phyloP scores from a whole-genome alignment of 2,329 filamentous ascomycete genomes.

The Daldinia sp. region DNA sequence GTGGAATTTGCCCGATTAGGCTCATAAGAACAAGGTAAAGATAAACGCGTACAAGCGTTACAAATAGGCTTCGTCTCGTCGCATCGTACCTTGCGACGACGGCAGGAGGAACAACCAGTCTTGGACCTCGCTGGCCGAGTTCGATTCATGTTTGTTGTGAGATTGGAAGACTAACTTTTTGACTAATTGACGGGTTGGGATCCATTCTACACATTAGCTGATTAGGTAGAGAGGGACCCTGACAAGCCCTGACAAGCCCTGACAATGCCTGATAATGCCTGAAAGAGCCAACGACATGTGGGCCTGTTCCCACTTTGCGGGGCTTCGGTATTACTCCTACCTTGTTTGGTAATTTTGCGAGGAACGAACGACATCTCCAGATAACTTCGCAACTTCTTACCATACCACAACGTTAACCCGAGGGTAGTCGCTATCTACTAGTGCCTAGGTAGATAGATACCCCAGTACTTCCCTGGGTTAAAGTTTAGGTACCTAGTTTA shows the following conservation, averaged over 20 bases:
- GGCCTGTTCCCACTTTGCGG: background rate
- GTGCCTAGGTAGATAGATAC: background rate
- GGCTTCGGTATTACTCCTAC: conserved; percentile 7
- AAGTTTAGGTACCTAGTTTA: background rate
- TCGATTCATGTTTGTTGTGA: conserved; percentile 33
- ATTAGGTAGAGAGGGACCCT: background rate
- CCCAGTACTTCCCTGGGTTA: no score
- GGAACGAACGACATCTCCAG: conserved; percentile 14
- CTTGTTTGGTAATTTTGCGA: background rate
- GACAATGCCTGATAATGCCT: background rate
- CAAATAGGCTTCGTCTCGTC: conserved; percentile 48
- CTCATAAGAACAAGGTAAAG: conserved; percentile 41
- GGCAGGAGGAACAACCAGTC: conserved; percentile 44
- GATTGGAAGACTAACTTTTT: conserved; percentile 13
- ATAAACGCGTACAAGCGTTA: conserved; percentile 42
- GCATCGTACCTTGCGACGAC: conserved; percentile 47
- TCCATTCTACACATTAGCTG: conserved; percentile 12
- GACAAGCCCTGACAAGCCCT: background rate
- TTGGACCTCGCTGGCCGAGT: conserved; percentile 39
- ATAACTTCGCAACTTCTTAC: conserved; percentile 11
- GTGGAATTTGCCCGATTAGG: conserved; percentile 31
- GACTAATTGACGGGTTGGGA: conserved; percentile 5
- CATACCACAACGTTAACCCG: background rate
- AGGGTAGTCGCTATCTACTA: background rate
- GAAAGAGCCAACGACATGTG: conserved; percentile 5